Evolutionary conservation across 495 filamentous ascomycete species (phyloP), one percentile per base, ranked within the genome.

Genomic region (Neurospora sp.): DNA sequence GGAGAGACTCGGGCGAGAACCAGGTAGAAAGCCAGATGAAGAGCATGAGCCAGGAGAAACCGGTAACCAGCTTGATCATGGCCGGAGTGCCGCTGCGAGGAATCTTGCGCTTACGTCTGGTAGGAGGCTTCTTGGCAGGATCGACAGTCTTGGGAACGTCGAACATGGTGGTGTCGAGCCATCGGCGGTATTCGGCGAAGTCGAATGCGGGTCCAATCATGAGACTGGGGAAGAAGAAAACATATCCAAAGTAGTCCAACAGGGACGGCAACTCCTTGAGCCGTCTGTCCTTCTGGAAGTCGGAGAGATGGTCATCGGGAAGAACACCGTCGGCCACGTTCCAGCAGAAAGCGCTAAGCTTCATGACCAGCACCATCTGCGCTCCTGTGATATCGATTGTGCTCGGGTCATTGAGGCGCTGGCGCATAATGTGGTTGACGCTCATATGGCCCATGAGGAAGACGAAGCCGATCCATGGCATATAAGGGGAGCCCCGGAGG

Each of bases 311-410:
- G 39, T 90, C 86, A 38, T 92, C 88, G 12, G 93, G 90, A 40
- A 95, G 83, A 70, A 88, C 88, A 38, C 96, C 96, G 82, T 99
- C 96, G 75, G 94, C 91, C 27, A 98, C 90, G 78, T 97, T 97
- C 96, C 96, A 99, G 84, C 94, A 97, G 80, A 98, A 99, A 35
- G 94, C 89, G 10, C 89, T 91, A n/a, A 98, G 91, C 84, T 98
- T 99, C 94, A 99, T 99, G 71, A 97, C 90, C 74, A 98, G 80
- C 14, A 99, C 96, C 96, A 99, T 99, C 82, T 99, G 96, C 0
- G 96, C 94, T 69, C 94, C 94, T 18, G 95, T 97, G 76, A 99
- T 94, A 81, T 99, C 96, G 48, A 97, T 84, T 9, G 83, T 80
- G 71, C 86, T 82, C 1, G 91, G 87, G 69, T 89, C 85, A 74